These are phyloP conservation scores for Heliamphora exappendiculata DNA, from an alignment of 148 eudicot species.

Conservation along the genomic window DNA sequence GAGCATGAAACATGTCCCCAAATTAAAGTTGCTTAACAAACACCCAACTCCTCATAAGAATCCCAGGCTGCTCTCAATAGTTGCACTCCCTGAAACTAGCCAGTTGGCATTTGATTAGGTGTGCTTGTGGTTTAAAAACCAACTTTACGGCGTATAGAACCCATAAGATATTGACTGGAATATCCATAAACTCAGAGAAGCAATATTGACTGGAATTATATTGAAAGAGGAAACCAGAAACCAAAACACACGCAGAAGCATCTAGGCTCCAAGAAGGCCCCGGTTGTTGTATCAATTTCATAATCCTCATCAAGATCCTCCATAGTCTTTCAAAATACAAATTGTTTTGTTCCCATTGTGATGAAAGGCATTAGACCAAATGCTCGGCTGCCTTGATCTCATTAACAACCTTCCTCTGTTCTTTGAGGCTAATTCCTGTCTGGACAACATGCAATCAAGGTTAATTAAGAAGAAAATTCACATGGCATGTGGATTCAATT, in stretches of 20 bases:
- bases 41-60: neutral
- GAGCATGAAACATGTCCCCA: neutral
- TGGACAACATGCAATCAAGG: conserved; percentile 19
- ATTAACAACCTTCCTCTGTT: conserved; percentile 88
- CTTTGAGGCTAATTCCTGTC: conserved; percentile 89
- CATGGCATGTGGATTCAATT: neutral
- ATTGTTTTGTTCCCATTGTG: conserved; percentile 74
- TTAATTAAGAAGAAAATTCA: neutral
- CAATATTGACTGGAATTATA: neutral
- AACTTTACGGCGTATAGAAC: neutral
- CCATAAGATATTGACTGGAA: neutral
- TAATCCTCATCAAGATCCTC: conserved; percentile 53
- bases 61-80: neutral
- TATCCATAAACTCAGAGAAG: neutral
- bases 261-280: conserved; percentile 16
- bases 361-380: conserved; percentile 88
- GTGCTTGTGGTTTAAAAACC: neutral
- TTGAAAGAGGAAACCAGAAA: no score
- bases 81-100: neutral
- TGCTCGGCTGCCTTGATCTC: conserved; percentile 95
- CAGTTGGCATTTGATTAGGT: neutral
- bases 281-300: conserved; percentile 23
- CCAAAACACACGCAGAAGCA: neutral
- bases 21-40: neutral
- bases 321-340: conserved; percentile 59